Conservation (phyloP, 1,284 basidiomycete species). For the Boletus austroedulis region DNA sequence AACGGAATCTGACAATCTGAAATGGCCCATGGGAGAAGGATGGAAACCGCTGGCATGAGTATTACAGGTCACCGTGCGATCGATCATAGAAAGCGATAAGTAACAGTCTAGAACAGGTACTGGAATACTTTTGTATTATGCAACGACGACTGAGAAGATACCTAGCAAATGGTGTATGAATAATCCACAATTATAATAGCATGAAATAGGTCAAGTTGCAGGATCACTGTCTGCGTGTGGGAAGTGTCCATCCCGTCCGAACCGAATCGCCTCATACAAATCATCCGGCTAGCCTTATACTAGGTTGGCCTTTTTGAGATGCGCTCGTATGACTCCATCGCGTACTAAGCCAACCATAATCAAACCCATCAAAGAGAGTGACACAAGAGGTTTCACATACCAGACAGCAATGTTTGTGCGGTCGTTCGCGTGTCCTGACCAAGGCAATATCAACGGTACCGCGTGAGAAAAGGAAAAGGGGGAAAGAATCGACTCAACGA, state of each 20-base stretch:
- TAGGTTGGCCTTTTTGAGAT: slow-evolving; percentile 48
- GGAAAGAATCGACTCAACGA: slow-evolving; percentile 40
- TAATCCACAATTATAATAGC: slow-evolving; percentile 21
- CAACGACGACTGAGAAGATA: slow-evolving; percentile 18
- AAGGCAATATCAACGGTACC: slow-evolving; percentile 1
- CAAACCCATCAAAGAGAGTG: not conserved
- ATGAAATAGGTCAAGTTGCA: not conserved
- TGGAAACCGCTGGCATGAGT: slow-evolving; percentile 51
- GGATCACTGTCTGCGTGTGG: not conserved
- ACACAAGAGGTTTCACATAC: slow-evolving; percentile 21
- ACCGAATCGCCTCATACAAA: not conserved
- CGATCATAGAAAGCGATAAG: not conserved
- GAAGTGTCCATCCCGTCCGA: not conserved
- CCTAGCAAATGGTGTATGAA: slow-evolving; percentile 15
- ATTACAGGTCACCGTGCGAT: not conserved
- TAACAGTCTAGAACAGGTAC: slow-evolving; percentile 1
- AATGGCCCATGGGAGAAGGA: slow-evolving; percentile 59
- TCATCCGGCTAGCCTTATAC: slow-evolving; percentile 28
- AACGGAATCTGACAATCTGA: slow-evolving; percentile 51
- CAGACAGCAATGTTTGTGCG: slow-evolving; percentile 38
- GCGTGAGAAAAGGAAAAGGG: not conserved
- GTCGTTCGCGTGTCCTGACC: slow-evolving; percentile 45
- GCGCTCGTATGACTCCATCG: slow-evolving; percentile 54
- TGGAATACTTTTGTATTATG: slow-evolving; percentile 27
- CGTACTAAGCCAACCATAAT: slow-evolving; percentile 42